Evolutionary conservation across 176 grass and related monocot species (phyloP), one percentile per base, ranked within the genome.

Genomic region (Hsuehochloa calcarea): DNA sequence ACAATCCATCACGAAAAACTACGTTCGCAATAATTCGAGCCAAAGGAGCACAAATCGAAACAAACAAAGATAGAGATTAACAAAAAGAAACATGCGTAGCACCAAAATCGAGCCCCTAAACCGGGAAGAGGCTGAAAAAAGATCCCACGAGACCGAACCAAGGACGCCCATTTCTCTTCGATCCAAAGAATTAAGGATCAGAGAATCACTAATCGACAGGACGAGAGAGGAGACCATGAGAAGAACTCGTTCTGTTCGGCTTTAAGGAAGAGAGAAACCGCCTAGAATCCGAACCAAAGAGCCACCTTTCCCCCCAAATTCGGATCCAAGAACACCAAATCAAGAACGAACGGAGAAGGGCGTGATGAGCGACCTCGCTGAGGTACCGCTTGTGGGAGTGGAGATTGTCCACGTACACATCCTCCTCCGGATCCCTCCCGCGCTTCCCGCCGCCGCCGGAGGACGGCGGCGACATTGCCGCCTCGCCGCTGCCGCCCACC

Each of bases 361-460:
- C 46, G 10, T 25, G 26, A 25, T 7, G n/a, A 26, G 60, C 14
- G 55, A 45, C 96, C 93, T 99, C 93, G 62, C 91, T 96, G 73
- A 99, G 93, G 78, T 99, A 99, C 16, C 96, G 90, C 85, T 99
- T 99, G 88, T 91, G 90, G 40, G 93, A 99, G 82, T 99, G 88
- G 81, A 99, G 94, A 78, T 99, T 99, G 88, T 99, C 96, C 12
- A 99, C 85, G 88, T 96, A 96, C 37, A 99, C 93, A 83, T 96
- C 93, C 75, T 96, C 96, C 75, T 99, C 93, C 47, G 93, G 96
- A 86, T 99, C 96, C 79, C 93, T 90, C 13, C 88, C 88, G 68
- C 96, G 92, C 91, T 99, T 99, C 23, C 82, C 89, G 17, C 84
- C 54, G 69, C 87, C 50, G 56, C 79, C 62, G 77, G 68, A 80